Evolutionary conservation across 2,329 filamentous ascomycete genomes (phyloP), one percentile per base, ranked within the genome.

Genomic region (Pseudogymnoascus sp.): DNA sequence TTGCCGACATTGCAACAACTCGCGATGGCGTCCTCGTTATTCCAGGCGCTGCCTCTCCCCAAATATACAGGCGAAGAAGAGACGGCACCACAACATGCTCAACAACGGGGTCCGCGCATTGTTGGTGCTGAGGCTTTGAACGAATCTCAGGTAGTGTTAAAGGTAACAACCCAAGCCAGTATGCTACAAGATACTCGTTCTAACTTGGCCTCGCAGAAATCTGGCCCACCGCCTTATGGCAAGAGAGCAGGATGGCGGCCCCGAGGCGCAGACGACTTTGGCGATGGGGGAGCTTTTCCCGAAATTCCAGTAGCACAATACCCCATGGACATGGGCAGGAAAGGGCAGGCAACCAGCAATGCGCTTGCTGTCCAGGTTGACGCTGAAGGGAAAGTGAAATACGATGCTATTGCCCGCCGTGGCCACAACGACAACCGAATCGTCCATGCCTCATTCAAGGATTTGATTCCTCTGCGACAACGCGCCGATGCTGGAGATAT

Each of bases 301-400:
- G 93, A 97, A 76, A 87, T 97, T 29, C 87, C 90, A 12, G 86
- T 97, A 60, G 94, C 93, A 44, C 94, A 99, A 73, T 99, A 97
- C 73, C 94, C 94, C 9, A 84, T 96, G 59, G 91, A 96, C 64
- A 97, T 97, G 91, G 93, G 93, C 63, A 86, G 88, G 70, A 95
- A 96, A 76, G 81, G 82, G 36, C 71, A 76, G 7, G 82, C 80
- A 33, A 84, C 82, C 55, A 94, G 87, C 67, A 97, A 96, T 77
- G 92, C 94, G 62, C 82, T 99, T 58, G 88, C 92, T n/a, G 82
- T 97, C 33, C 90, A 96, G 73, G 92, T 97, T 36, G 92, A 97
- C 72, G 85, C 82, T 0, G 89, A 96, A 67, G 94, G 94, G 48
- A 96, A 95, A 73, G 90, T 97, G 66, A 95, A 96, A 76, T 99